Conservation (phyloP, 805 yeast species). For the Monosporozyma siamensis region DNA sequence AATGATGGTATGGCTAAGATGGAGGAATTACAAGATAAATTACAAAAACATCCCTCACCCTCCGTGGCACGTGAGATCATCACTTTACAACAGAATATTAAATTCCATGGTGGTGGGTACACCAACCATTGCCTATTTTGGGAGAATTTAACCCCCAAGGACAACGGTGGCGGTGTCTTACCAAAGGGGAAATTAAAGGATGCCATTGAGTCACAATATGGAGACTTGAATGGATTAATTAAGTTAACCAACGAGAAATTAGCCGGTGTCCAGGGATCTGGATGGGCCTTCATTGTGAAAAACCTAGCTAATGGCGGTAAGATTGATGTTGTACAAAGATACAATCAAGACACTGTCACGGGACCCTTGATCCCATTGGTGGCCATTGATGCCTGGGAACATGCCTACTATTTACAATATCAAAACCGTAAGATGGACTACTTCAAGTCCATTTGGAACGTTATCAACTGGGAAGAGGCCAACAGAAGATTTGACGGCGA, state of each 20-base stretch:
- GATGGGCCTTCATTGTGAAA: conserved; percentile 89
- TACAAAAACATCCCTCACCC: conserved; percentile 46
- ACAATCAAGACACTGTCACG: conserved; percentile 79
- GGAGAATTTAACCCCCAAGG: conserved; percentile 74
- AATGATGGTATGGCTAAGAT: conserved; percentile 70
- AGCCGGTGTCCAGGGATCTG: conserved; percentile 90
- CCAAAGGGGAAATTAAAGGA: conserved; percentile 44
- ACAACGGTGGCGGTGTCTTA: conserved; percentile 66
- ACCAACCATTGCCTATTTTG: conserved; percentile 80
- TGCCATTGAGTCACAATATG: conserved; percentile 56
- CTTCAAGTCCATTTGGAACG: conserved; percentile 91
- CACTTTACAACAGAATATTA: conserved; percentile 62
- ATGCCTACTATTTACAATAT: conserved; percentile 89
- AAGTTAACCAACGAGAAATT: conserved; percentile 54
- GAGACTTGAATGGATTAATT: conserved; percentile 62
- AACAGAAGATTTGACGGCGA: conserved; percentile 49
- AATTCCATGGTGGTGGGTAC: conserved; percentile 90
- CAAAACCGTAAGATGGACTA: conserved; percentile 86
- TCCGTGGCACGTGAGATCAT: conserved; percentile 28
- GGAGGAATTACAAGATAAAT: conserved; percentile 50
- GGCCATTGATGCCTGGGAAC: conserved; percentile 96
- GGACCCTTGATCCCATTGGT: conserved; percentile 64
- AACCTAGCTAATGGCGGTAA: conserved; percentile 59
- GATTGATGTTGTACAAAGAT: conserved; percentile 69
- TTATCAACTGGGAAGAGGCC: conserved; percentile 89